Percentiles rank a stretch among this genome's conserved stretches.
These are phyloP conservation scores for Stagonosporopsis tanaceti DNA, from an alignment of 2,329 filamentous ascomycete genomes.

Conservation along the genomic window DNA sequence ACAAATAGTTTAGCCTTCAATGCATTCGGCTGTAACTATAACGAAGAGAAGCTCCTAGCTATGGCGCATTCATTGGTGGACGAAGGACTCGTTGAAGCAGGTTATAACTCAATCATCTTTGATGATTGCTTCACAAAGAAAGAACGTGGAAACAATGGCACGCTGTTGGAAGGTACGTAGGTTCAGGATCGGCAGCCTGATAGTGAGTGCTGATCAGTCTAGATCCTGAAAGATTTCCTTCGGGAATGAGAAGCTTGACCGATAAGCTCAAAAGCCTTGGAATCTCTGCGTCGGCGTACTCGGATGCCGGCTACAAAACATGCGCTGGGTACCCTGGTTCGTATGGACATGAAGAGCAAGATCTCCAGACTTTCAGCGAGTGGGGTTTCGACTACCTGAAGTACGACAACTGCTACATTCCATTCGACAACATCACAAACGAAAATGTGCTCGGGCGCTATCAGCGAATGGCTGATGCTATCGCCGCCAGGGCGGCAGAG, in stretches of 20 bases:
- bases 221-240: slow-evolving; percentile 17
- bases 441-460: slow-evolving; percentile 38
- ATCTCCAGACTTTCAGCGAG: slow-evolving; percentile 63
- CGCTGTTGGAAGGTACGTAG: slow-evolving; percentile 8
- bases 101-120: slow-evolving; percentile 21
- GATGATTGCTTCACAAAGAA: slow-evolving; percentile 22
- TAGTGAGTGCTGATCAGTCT: not conserved
- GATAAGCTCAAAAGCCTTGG: slow-evolving; percentile 14
- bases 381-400: slow-evolving; percentile 42
- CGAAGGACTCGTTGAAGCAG: slow-evolving; percentile 17
- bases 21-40: slow-evolving; percentile 16
- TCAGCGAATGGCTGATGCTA: slow-evolving; percentile 52
- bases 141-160: slow-evolving; percentile 9
- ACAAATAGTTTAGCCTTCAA: slow-evolving; percentile 5
- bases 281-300: slow-evolving; percentile 51
- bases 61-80: slow-evolving; percentile 17
- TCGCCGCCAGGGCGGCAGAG: slow-evolving; percentile 38
- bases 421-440: slow-evolving; percentile 39
- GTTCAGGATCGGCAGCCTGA: fast-evolving
- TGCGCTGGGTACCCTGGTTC: slow-evolving; percentile 65
- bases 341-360: slow-evolving; percentile 55
- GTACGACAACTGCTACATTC: slow-evolving; percentile 46
- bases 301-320: slow-evolving; percentile 58
- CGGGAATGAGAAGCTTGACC: slow-evolving; percentile 16
- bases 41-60: slow-evolving; percentile 11